A percentile compares a stretch with the other conserved stretches of the same genome.
These are phyloP conservation scores for Xylaria sp. DNA, from an alignment of 2,329 filamentous ascomycete genomes.

Conservation along the genomic window DNA sequence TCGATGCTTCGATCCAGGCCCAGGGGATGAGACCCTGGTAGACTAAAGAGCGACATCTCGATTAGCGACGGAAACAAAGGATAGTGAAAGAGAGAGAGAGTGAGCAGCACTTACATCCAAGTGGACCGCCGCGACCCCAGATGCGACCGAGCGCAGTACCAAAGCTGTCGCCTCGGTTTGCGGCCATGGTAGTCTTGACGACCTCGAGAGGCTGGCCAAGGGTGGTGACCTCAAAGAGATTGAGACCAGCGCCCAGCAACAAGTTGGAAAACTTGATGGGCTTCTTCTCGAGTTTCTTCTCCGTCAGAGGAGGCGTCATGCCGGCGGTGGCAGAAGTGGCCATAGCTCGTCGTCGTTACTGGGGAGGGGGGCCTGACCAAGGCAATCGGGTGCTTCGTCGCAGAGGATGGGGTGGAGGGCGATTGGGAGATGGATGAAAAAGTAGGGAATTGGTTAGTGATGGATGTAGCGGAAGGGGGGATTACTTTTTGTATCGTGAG, in stretches of 20 bases:
- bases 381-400: slow-evolving; percentile 92
- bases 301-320: slow-evolving; percentile 59
- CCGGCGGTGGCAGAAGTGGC: slow-evolving; percentile 66
- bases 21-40: slow-evolving; percentile 99
- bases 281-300: slow-evolving; percentile 88
- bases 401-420: slow-evolving; percentile 50
- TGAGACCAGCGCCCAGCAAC: slow-evolving; percentile 91
- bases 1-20: slow-evolving; percentile 99
- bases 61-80: slow-evolving; percentile 12
- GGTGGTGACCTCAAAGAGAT: slow-evolving; percentile 87
- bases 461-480: slow-evolving; percentile 5
- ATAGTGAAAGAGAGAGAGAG: not conserved
- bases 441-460: slow-evolving; percentile 14
- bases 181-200: slow-evolving; percentile 99
- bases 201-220: slow-evolving; percentile 86
- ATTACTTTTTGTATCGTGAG: slow-evolving; percentile 22
- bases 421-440: slow-evolving; percentile 21
- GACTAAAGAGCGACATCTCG: slow-evolving; percentile 65
- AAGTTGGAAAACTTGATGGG: slow-evolving; percentile 99
- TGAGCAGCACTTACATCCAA: slow-evolving; percentile 81
- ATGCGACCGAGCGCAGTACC: slow-evolving; percentile 82
- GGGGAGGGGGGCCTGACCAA: slow-evolving; percentile 92
- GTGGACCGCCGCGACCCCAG: slow-evolving; percentile 91
- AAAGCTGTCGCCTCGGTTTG: slow-evolving; percentile 91
- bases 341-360: slow-evolving; percentile 62